These are phyloP conservation scores for Chlamydomonas urium DNA, from an alignment of 139 green algal genomes.

Conservation along the genomic window DNA sequence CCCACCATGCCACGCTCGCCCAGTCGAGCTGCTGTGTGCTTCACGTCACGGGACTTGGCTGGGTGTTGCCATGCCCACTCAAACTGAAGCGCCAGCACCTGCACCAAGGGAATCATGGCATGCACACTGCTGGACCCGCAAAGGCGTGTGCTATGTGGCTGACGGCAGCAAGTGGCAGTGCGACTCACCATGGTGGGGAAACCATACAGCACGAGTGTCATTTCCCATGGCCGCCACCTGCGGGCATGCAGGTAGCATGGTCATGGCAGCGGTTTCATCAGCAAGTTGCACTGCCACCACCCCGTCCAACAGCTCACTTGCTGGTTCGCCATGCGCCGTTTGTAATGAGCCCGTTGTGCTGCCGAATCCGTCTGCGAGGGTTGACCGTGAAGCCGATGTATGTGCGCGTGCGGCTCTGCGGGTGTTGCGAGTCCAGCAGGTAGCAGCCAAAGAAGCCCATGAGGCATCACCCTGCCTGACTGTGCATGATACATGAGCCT, in stretches of 20 bases:
- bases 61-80: conserved; percentile 98
- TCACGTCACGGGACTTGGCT: conserved; percentile 45
- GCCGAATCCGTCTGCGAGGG: conserved; percentile 71
- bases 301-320: too few species aligned
- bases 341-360: conserved; percentile 80
- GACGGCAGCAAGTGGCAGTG: too few species aligned
- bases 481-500: too few species aligned
- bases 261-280: not conserved
- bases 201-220: conserved; percentile 88
- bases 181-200: conserved; percentile 74
- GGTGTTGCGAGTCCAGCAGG: conserved; percentile 42
- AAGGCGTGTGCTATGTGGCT: not conserved
- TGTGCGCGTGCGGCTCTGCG: conserved; percentile 22
- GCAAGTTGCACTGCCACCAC: not conserved
- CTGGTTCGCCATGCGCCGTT: conserved; percentile 51
- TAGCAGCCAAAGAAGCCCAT: conserved; percentile 69
- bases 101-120: conserved; percentile 1
- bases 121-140: not conserved
- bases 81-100: conserved; percentile 88
- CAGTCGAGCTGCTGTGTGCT: conserved; percentile 35
- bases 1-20: conserved; percentile 34
- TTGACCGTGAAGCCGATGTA: conserved; percentile 88
- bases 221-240: conserved; percentile 84
- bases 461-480: too few species aligned
- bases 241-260: not conserved